phyloP scores from a whole-genome alignment of 2,329 filamentous ascomycete species.

The Myriosclerotinia scirpicola region DNA sequence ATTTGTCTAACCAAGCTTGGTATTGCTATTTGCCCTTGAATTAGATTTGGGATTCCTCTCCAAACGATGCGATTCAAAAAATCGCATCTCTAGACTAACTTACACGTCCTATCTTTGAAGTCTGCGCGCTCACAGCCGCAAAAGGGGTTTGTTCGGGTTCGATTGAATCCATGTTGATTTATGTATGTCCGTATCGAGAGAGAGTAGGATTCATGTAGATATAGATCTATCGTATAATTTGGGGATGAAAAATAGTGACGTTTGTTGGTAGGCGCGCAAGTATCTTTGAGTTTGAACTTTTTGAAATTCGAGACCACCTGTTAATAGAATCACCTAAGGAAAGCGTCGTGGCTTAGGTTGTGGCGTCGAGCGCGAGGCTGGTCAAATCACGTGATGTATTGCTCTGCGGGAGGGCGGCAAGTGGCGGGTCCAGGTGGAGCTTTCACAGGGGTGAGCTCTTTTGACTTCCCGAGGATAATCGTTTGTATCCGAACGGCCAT shows the following conservation, averaged over 20 bases:
- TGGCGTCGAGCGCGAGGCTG: background rate
- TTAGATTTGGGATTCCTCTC: background rate
- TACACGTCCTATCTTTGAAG: constrained; percentile 71
- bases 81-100: constrained; percentile 39
- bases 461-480: constrained; percentile 8
- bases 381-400: background rate
- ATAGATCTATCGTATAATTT: background rate
- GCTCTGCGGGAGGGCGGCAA: no score
- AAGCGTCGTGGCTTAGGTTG: constrained; percentile 13
- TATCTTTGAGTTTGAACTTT: constrained; percentile 4
- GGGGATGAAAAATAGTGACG: background rate
- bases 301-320: constrained; percentile 23
- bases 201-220: background rate
- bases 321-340: constrained; percentile 13
- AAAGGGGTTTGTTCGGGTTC: constrained; percentile 92
- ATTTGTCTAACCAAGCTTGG: constrained; percentile 91
- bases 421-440: no score
- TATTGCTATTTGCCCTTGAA: constrained; percentile 65
- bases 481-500: no score
- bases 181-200: background rate
- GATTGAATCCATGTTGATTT: constrained; percentile 69
- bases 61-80: background rate
- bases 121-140: constrained; percentile 83
- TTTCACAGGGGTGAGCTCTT: background rate
- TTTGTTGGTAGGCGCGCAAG: constrained; percentile 9